Conservation (phyloP, 202 grass and related monocot genomes). For the Schoenoplectus triqueter region DNA sequence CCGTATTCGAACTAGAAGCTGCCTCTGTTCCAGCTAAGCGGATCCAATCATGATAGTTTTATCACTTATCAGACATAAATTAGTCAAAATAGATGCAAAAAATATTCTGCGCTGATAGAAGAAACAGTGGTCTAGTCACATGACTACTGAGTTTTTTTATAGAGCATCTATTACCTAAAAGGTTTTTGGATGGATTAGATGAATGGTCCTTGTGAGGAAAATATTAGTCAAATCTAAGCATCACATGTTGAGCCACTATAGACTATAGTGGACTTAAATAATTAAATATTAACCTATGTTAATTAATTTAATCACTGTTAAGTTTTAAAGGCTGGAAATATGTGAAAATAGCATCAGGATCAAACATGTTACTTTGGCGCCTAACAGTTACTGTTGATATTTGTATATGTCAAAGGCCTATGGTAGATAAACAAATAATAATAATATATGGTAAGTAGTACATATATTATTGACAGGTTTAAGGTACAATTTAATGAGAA, state of each 20-base stretch:
- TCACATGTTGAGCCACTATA: conserved; percentile 31
- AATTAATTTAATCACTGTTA: background rate
- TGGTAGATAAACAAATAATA: conserved; percentile 7
- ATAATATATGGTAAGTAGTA: background rate
- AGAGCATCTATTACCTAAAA: conserved; percentile 37
- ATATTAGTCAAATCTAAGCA: conserved; percentile 45
- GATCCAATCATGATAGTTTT: conserved; percentile 41
- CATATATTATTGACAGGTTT: conserved; percentile 17
- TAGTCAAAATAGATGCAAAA: conserved; percentile 32
- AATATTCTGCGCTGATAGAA: conserved; percentile 19
- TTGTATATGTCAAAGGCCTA: background rate
- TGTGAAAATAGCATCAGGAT: background rate
- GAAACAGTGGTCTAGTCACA: conserved; percentile 40
- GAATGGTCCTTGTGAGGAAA: conserved; percentile 32
- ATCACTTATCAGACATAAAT: conserved; percentile 31
- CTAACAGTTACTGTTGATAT: background rate
- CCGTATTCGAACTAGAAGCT: conserved; percentile 11
- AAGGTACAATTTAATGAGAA: conserved; percentile 9
- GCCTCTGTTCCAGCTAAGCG: conserved; percentile 35
- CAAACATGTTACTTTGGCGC: background rate
- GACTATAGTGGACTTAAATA: conserved; percentile 8
- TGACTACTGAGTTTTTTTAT: conserved; percentile 8
- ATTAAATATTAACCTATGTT: conserved; percentile 9
- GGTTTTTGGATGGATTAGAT: conserved; percentile 12
- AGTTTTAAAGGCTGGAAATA: background rate